Evolutionary conservation across 352 stramenopile species (phyloP).

Genomic region (Phytophthora hibernalis): DNA sequence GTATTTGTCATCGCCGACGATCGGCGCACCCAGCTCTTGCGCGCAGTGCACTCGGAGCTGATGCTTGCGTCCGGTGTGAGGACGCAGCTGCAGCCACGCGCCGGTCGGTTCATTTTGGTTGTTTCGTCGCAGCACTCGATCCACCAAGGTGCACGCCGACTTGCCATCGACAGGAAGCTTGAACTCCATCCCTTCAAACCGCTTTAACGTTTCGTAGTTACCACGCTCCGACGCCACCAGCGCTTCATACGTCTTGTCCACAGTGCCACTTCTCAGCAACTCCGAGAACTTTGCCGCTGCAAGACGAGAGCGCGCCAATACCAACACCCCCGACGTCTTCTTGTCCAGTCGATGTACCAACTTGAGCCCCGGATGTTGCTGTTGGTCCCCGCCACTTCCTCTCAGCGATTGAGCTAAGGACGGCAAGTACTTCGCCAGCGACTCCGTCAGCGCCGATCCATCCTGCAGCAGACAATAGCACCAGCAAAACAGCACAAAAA

Average conservation of each 20-base stretch:
- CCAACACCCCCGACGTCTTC: conserved; percentile 70
- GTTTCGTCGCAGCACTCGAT: conserved; percentile 19
- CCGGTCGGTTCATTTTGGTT: conserved; percentile 9
- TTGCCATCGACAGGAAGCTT: conserved; percentile 55
- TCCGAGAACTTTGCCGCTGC: conserved; percentile 69
- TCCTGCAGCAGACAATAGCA: conserved; percentile 30
- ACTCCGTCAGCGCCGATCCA: conserved; percentile 50
- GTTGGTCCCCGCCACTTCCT: neutral
- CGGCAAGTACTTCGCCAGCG: conserved; percentile 55
- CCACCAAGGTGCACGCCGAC: conserved; percentile 48
- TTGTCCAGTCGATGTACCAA: conserved; percentile 81
- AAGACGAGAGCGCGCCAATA: conserved; percentile 70
- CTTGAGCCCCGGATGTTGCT: conserved; percentile 32
- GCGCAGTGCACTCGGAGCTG: no score
- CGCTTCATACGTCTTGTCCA: conserved; percentile 74
- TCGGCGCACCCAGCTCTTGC: no score
- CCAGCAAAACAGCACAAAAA: neutral
- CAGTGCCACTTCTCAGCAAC: conserved; percentile 41
- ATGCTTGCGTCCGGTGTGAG: no score
- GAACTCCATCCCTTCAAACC: conserved; percentile 24
- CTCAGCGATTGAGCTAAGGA: conserved; percentile 39
- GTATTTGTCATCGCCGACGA: conserved; percentile 31
- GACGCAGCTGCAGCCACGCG: conserved; percentile 47
- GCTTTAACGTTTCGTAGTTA: conserved; percentile 16
- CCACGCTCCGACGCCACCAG: conserved; percentile 36